A percentile compares a stretch with the other conserved stretches of the same genome.
Evolutionary conservation across 306 rosid genomes (phyloP).

Genomic region (Fragaria iinumae): DNA sequence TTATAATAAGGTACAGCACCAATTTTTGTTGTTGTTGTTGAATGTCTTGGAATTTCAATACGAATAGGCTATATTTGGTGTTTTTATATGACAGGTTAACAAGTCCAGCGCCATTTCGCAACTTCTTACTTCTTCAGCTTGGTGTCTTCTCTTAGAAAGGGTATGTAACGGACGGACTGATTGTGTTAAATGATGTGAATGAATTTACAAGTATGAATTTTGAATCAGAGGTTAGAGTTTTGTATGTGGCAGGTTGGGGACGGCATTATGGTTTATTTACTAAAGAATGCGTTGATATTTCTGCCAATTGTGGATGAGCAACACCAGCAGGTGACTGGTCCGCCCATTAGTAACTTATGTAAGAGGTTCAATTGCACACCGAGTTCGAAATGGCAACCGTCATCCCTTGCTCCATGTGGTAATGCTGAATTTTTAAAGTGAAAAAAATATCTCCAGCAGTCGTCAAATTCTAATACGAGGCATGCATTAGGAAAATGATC

Average conservation of each 20-base stretch:
- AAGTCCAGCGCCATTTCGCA: slow-evolving; percentile 48
- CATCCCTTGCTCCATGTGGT: slow-evolving; percentile 38
- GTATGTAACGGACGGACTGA: slow-evolving; percentile 35
- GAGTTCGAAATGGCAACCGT: slow-evolving; percentile 28
- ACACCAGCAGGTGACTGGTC: slow-evolving; percentile 72
- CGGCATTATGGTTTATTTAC: slow-evolving; percentile 50
- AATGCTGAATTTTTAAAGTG: slow-evolving; percentile 17
- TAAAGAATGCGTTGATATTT: slow-evolving; percentile 56
- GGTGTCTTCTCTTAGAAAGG: slow-evolving; percentile 70
- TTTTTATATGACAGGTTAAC: slow-evolving; percentile 41
- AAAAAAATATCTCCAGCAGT: neutral
- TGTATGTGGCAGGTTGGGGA: slow-evolving; percentile 59
- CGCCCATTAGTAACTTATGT: slow-evolving; percentile 41
- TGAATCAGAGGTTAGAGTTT: neutral
- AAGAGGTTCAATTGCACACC: slow-evolving; percentile 25
- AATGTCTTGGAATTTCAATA: neutral
- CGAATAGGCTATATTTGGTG: neutral
- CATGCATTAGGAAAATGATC: neutral
- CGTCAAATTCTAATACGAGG: neutral
- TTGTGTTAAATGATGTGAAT: neutral
- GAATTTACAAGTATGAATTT: neutral
- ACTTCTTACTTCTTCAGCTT: slow-evolving; percentile 55
- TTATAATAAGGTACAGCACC: slow-evolving; percentile 44
- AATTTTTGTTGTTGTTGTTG: slow-evolving; percentile 1
- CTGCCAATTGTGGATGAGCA: slow-evolving; percentile 45